Conservation (phyloP, 2,329 filamentous ascomycete species). For the Cephalotrichum gorgonifer region DNA sequence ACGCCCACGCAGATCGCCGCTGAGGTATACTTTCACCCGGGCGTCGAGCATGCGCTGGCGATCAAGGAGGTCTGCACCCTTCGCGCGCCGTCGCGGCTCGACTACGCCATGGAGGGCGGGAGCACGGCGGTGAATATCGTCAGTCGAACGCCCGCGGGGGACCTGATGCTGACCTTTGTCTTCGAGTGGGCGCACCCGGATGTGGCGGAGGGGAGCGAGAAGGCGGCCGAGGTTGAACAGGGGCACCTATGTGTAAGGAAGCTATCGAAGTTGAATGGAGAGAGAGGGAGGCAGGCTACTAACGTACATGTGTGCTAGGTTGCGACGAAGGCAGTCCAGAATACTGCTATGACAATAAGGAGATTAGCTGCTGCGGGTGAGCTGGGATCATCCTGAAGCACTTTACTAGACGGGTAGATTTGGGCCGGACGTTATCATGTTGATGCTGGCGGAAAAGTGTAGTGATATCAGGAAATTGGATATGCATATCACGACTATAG, state of each 20-base stretch:
- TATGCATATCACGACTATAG: too few relatives aligned
- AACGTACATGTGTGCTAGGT: background rate
- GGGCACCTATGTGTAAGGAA: constrained; percentile 11
- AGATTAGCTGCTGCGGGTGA: background rate
- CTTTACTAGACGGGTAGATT: background rate
- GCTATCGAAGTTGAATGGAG: background rate
- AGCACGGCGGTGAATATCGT: constrained; percentile 23
- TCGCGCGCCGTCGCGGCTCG: constrained; percentile 20
- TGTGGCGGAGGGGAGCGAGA: constrained; percentile 15
- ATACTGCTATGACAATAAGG: background rate
- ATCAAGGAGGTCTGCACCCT: constrained; percentile 20
- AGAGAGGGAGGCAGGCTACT: background rate
- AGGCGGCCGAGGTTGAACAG: constrained; percentile 14
- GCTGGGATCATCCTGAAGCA: background rate
- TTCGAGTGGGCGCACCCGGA: constrained; percentile 24
- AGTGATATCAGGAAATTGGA: too few relatives aligned
- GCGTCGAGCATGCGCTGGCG: background rate
- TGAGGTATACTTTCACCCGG: constrained; percentile 17
- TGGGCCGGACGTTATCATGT: background rate
- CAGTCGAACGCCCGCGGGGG: constrained; percentile 8
- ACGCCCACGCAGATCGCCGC: constrained; percentile 16
- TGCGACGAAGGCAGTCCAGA: background rate
- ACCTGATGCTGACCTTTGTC: constrained; percentile 22
- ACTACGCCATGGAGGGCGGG: constrained; percentile 24
- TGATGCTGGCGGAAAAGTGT: background rate